Evolutionary conservation across 495 filamentous ascomycete genomes (phyloP).

Genomic region (Trichoderma orchidacearum): DNA sequence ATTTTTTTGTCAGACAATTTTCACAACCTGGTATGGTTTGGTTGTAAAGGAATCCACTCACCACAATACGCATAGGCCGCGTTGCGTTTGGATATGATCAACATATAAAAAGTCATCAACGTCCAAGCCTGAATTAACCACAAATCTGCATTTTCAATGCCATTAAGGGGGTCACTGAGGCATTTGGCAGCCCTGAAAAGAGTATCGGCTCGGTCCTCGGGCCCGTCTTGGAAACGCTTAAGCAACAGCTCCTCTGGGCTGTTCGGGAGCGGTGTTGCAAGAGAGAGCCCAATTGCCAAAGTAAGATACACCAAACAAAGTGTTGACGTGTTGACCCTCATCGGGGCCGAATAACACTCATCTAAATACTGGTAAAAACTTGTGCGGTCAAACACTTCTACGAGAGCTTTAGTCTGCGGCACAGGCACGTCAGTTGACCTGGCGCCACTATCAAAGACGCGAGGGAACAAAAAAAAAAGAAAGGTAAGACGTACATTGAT

Average conservation of each 20-base stretch:
- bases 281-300: conserved; percentile 43
- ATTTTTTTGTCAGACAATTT: conserved; percentile 7
- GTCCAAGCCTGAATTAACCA: conserved; percentile 49
- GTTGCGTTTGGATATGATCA: conserved; percentile 42
- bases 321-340: conserved; percentile 29
- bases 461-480: no score
- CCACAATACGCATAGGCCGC: conserved; percentile 45
- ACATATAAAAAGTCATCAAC: conserved; percentile 47
- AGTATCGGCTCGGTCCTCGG: conserved; percentile 37
- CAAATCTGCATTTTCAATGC: conserved; percentile 48
- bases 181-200: conserved; percentile 46
- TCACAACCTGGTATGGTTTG: no score
- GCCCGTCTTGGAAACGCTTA: conserved; percentile 28
- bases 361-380: conserved; percentile 35
- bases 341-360: conserved; percentile 37
- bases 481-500: conserved; percentile 31
- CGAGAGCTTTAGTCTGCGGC: conserved; percentile 38
- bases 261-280: conserved; percentile 37
- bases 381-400: conserved; percentile 40
- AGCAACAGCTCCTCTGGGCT: conserved; percentile 35
- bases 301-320: conserved; percentile 45
- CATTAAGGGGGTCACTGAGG: conserved; percentile 37
- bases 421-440: no score
- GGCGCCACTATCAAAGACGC: no score
- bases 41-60: conserved; percentile 13